A percentile compares a stretch with the other conserved stretches of the same genome.
Evolutionary conservation across 257 asterid species (phyloP).

Genomic region (Scutellaria baicalensis): DNA sequence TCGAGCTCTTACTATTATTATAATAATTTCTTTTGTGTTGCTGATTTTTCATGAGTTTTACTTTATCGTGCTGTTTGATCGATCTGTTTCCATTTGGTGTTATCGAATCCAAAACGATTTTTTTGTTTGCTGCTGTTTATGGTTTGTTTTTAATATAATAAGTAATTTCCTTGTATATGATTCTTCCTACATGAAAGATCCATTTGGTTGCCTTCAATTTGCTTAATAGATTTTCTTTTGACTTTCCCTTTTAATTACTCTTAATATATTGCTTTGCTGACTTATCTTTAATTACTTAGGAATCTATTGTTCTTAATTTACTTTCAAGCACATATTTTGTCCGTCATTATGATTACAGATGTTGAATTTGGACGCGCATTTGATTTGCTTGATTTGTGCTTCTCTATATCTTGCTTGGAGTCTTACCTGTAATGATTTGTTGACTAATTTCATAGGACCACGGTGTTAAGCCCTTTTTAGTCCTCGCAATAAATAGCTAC

Average conservation of each 20-base stretch:
- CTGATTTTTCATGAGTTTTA: neutral
- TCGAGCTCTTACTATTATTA: neutral
- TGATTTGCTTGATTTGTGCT: neutral
- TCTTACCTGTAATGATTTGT: slow-evolving; percentile 6
- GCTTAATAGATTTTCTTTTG: neutral
- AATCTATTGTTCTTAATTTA: slow-evolving; percentile 1
- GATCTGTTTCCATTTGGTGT: too few species aligned
- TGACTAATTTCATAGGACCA: slow-evolving; percentile 13
- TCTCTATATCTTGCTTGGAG: neutral
- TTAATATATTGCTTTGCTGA: neutral
- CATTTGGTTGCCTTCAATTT: neutral
- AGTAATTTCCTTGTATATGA: too few species aligned
- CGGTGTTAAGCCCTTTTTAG: neutral
- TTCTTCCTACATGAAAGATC: neutral
- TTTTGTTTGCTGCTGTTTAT: too few species aligned
- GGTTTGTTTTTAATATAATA: too few species aligned
- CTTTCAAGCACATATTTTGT: slow-evolving; percentile 2
- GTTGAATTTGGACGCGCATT: slow-evolving; percentile 1
- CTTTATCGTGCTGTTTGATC: neutral
- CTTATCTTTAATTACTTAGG: neutral
- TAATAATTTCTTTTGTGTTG: neutral
- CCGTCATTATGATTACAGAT: neutral
- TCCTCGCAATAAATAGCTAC: neutral
- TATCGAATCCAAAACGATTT: too few species aligned
- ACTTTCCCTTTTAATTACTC: neutral